A percentile compares a stretch with the other conserved stretches of the same genome.
Conservation (phyloP, 2,329 filamentous ascomycete genomes). For the Alternaria sp. region DNA sequence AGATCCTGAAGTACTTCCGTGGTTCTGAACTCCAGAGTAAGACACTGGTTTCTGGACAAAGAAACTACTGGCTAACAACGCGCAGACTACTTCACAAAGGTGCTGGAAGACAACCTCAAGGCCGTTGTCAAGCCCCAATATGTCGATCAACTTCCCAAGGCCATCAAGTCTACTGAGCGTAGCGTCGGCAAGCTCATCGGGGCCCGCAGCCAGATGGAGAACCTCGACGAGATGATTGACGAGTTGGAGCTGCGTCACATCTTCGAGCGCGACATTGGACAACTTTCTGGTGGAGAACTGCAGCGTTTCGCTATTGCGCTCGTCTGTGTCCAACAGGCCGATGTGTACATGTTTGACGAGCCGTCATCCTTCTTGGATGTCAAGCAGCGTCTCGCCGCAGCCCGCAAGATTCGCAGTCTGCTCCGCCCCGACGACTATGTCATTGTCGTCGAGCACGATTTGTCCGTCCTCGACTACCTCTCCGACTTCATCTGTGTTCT, state of each 20-base stretch:
- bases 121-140: conserved; percentile 99
- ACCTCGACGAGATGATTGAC: conserved; percentile 81
- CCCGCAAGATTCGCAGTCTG: conserved; percentile 88
- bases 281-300: conserved; percentile 95
- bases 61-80: conserved; percentile 25
- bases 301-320: conserved; percentile 97
- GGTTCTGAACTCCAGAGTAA: conserved; percentile 95
- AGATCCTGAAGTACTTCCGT: conserved; percentile 97
- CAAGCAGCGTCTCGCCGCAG: conserved; percentile 95
- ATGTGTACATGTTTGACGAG: conserved; percentile 99
- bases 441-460: conserved; percentile 98
- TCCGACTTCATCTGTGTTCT: conserved; percentile 98
- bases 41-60: conserved; percentile 33
- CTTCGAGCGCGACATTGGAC: conserved; percentile 85
- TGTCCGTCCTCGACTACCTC: conserved; percentile 97
- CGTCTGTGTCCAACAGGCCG: conserved; percentile 92
- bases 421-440: conserved; percentile 91
- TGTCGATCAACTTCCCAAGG: conserved; percentile 96
- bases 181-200: conserved; percentile 80
- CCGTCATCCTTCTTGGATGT: conserved; percentile 99
- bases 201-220: conserved; percentile 75
- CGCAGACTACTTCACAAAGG: conserved; percentile 96
- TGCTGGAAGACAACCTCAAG: conserved; percentile 95
- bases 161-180: conserved; percentile 82
- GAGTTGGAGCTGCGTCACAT: conserved; percentile 88